These are phyloP conservation scores for Backusella psychrophila DNA, from an alignment of 192 early-diverging fungal species.

Conservation along the genomic window DNA sequence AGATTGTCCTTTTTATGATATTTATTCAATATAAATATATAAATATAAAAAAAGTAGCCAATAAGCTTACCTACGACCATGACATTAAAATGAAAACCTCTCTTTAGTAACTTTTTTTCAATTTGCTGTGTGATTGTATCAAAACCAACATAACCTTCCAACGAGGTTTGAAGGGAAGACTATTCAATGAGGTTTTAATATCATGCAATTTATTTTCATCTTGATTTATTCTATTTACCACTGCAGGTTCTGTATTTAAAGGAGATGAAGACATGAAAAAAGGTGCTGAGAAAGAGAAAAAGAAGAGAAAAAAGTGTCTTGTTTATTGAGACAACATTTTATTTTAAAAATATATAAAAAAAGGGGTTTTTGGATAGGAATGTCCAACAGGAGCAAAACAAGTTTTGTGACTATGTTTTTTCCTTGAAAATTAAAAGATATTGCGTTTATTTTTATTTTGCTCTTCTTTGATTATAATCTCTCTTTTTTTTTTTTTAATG, in stretches of 20 bases:
- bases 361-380: background rate
- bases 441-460: background rate
- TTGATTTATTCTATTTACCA: conserved; percentile 4
- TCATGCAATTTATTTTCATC: background rate
- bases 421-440: no score
- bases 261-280: conserved; percentile 17
- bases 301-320: conserved; percentile 2
- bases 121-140: conserved; percentile 96
- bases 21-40: background rate
- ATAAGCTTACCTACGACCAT: conserved; percentile 86
- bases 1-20: conserved; percentile 69
- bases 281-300: background rate
- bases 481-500: conserved; percentile 23
- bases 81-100: conserved; percentile 95
- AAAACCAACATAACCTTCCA: conserved; percentile 95
- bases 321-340: background rate
- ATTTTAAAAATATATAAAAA: background rate
- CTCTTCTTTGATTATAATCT: background rate
- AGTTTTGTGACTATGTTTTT: background rate
- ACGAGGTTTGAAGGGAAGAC: conserved; percentile 43
- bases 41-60: background rate
- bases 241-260: conserved; percentile 12
- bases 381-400: background rate
- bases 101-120: conserved; percentile 94
- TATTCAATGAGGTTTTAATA: background rate